Conservation (phyloP, 768 basidiomycete genomes). For the Tricholoma terreum region DNA sequence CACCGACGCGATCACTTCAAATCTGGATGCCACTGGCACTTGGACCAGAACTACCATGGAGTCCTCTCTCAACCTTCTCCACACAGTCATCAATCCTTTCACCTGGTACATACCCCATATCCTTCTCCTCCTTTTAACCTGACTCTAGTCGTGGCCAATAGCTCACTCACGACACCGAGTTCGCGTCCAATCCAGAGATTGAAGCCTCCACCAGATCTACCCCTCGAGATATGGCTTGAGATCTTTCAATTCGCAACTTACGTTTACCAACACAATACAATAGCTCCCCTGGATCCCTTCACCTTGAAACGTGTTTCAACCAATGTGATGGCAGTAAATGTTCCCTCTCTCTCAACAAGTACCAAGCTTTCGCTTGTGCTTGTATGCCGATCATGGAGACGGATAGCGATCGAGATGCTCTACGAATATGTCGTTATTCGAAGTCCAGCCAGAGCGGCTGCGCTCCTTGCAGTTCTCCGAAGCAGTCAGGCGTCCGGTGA, state of each 20-base stretch:
- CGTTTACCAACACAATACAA: conserved; percentile 39
- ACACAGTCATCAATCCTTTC: conserved; percentile 22
- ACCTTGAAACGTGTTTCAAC: conserved; percentile 35
- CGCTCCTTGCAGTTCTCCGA: conserved; percentile 36
- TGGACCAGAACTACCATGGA: conserved; percentile 24
- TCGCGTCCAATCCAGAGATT: conserved; percentile 6
- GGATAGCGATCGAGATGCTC: conserved; percentile 38
- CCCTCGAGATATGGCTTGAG: conserved; percentile 51
- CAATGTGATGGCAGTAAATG: conserved; percentile 46
- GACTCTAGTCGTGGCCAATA: conserved; percentile 13
- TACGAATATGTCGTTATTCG: conserved; percentile 46
- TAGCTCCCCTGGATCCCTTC: conserved; percentile 49
- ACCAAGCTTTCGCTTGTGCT: conserved; percentile 50
- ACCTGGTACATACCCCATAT: conserved; percentile 26
- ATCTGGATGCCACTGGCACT: background rate
- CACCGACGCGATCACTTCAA: background rate
- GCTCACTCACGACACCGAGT: conserved; percentile 19
- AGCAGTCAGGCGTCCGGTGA: conserved; percentile 7
- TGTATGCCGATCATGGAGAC: conserved; percentile 47
- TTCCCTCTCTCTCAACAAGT: conserved; percentile 40
- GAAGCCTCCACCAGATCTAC: conserved; percentile 34
- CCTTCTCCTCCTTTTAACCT: conserved; percentile 8
- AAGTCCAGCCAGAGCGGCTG: conserved; percentile 40
- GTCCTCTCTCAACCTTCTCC: conserved; percentile 18
- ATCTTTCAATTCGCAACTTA: conserved; percentile 57